Evolutionary conservation across 2,329 filamentous ascomycete species (phyloP).

Genomic region (Phyllosticta capitalensis): DNA sequence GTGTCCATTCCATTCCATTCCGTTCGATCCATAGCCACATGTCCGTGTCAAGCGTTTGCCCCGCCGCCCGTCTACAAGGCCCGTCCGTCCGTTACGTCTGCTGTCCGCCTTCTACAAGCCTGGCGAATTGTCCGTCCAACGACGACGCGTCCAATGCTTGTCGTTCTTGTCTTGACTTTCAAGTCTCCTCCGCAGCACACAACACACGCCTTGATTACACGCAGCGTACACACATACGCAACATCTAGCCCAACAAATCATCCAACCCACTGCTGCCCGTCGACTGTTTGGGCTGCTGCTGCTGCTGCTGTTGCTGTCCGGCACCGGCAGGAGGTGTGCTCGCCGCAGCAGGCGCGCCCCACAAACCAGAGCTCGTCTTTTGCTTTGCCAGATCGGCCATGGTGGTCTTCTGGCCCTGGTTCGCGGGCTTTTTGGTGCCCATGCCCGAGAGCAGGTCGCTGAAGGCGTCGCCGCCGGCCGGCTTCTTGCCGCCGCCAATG

Average conservation of each 20-base stretch:
- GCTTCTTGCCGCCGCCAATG: slow-evolving; percentile 35
- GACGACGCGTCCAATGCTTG: no score
- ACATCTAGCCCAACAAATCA: slow-evolving; percentile 7
- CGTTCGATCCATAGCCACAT: no score
- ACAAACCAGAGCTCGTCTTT: slow-evolving; percentile 89
- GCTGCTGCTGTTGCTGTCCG: no score
- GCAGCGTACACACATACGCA: no score
- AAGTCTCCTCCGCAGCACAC: background rate
- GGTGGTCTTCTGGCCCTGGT: slow-evolving; percentile 58
- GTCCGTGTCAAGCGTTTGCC: no score
- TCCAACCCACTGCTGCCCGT: slow-evolving; percentile 9
- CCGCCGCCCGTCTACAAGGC: no score
- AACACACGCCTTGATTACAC: no score
- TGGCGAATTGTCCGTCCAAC: no score
- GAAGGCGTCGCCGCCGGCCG: slow-evolving; percentile 71
- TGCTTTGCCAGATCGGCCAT: slow-evolving; percentile 96
- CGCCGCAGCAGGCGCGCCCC: slow-evolving; percentile 52
- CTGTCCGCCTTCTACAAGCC: no score
- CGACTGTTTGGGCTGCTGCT: background rate
- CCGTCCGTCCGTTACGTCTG: no score
- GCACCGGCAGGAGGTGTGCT: background rate
- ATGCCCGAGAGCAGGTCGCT: slow-evolving; percentile 71
- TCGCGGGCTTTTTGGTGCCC: slow-evolving; percentile 58
- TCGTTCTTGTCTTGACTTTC: background rate
- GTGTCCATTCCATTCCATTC: no score